A percentile compares a stretch with the other conserved stretches of the same genome.
Evolutionary conservation across 2,329 filamentous ascomycete species (phyloP).

Genomic region (Fusarium sp.): DNA sequence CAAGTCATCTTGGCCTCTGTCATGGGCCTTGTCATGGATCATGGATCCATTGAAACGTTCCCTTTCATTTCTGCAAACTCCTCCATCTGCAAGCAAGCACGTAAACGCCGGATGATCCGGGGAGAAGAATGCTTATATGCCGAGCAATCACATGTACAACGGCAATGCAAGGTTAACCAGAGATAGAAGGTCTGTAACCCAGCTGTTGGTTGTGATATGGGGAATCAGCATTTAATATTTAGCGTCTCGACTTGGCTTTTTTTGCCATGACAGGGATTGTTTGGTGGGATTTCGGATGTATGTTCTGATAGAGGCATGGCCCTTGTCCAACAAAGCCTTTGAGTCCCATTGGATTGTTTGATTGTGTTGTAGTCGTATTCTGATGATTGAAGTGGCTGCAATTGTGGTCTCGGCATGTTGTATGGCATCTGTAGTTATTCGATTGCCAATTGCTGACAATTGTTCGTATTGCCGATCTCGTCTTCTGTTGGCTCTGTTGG

Average conservation of each 20-base stretch:
- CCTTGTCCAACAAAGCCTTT: background rate
- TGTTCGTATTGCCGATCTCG: background rate
- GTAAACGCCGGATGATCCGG: conserved; percentile 18
- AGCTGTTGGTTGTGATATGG: background rate
- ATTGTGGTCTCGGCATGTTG: background rate
- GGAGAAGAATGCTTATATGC: background rate
- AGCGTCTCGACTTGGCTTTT: conserved; percentile 28
- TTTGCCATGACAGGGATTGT: conserved; percentile 8
- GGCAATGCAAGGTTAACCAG: conserved; percentile 14
- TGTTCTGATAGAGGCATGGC: background rate
- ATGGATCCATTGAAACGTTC: conserved; percentile 9
- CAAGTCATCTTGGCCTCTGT: conserved; percentile 6
- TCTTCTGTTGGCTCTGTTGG: conserved; percentile 7
- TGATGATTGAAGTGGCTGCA: background rate
- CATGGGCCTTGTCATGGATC: background rate
- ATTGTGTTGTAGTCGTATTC: conserved; percentile 23
- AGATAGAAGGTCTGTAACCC: conserved; percentile 27
- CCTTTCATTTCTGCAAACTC: background rate
- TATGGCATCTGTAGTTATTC: background rate
- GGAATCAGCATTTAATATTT: background rate
- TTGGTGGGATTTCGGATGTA: background rate
- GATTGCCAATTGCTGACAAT: background rate
- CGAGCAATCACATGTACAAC: conserved; percentile 25
- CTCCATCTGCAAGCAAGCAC: conserved; percentile 1
- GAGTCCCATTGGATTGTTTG: background rate